Evolutionary conservation across 2,329 filamentous ascomycete genomes (phyloP).

Genomic region (Aspergillus clavatus): DNA sequence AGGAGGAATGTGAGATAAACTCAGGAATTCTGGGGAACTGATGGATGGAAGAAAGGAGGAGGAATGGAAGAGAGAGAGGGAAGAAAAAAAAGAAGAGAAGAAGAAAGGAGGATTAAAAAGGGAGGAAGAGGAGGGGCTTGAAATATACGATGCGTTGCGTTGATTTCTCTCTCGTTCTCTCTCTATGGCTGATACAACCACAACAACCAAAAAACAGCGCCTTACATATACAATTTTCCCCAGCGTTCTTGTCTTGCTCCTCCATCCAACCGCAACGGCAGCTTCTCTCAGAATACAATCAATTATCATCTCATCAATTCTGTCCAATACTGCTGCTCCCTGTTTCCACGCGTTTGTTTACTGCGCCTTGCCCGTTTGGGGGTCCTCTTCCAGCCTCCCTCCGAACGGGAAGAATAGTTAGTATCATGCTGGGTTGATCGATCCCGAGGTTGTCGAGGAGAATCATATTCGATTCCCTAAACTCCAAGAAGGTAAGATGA

Average conservation of each 20-base stretch:
- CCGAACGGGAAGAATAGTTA: not conserved
- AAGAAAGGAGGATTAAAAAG: slow-evolving; percentile 5
- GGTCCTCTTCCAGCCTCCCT: not conserved
- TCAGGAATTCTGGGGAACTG: slow-evolving; percentile 10
- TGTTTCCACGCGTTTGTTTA: slow-evolving; percentile 22
- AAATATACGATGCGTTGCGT: too few species aligned
- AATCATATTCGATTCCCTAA: not conserved
- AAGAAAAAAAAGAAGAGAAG: slow-evolving; percentile 2
- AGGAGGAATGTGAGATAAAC: slow-evolving; percentile 12
- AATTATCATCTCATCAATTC: not conserved
- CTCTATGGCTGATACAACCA: not conserved
- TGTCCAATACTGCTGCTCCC: slow-evolving; percentile 2
- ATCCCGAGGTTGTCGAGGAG: not conserved
- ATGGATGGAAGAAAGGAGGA: slow-evolving; percentile 14
- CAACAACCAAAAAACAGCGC: not conserved
- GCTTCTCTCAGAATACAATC: not conserved
- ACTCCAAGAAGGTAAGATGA: not conserved
- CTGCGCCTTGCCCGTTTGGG: slow-evolving; percentile 17
- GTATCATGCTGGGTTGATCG: not conserved
- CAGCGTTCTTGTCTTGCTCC: too few species aligned
- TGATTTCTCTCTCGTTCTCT: too few species aligned
- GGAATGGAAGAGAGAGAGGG: slow-evolving; percentile 5
- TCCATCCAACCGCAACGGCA: not conserved
- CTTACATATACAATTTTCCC: not conserved
- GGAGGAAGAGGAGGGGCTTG: slow-evolving; percentile 8